Conservation (phyloP, 2,329 filamentous ascomycete species). For the Phyllosticta citribraziliensis region DNA sequence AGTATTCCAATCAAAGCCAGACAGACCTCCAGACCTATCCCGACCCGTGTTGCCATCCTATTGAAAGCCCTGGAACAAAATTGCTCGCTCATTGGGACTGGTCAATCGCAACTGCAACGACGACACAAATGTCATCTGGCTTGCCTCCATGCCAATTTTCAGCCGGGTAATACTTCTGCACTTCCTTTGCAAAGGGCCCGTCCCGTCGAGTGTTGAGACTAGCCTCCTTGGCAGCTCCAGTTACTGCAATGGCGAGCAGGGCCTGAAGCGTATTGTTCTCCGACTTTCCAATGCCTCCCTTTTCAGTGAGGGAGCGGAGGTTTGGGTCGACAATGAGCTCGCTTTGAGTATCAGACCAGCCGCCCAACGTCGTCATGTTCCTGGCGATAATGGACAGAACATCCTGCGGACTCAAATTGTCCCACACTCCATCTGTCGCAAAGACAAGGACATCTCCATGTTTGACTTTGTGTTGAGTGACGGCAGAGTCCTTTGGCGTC, state of each 20-base stretch:
- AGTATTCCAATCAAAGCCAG: not conserved
- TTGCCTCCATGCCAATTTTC: constrained; percentile 90
- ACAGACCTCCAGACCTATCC: not conserved
- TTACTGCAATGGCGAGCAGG: constrained; percentile 67
- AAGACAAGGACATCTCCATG: constrained; percentile 93
- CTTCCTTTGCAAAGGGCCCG: constrained; percentile 90
- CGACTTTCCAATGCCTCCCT: constrained; percentile 33
- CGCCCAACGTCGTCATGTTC: constrained; percentile 63
- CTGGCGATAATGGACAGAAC: constrained; percentile 70
- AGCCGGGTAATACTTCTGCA: constrained; percentile 74
- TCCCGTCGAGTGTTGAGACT: constrained; percentile 74
- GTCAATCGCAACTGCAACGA: constrained; percentile 48
- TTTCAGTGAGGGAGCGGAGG: constrained; percentile 44
- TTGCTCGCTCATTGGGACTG: not conserved
- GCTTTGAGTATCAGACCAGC: constrained; percentile 57
- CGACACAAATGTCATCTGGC: constrained; percentile 86
- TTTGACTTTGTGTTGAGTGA: constrained; percentile 64
- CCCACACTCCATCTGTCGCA: constrained; percentile 90
- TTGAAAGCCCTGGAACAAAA: not conserved
- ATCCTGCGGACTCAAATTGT: constrained; percentile 89
- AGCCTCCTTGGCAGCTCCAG: constrained; percentile 71
- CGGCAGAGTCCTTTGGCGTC: constrained; percentile 71
- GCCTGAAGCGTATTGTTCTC: constrained; percentile 57
- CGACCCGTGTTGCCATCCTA: not conserved
- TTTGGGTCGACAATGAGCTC: constrained; percentile 47